Conservation (phyloP, 2,329 filamentous ascomycete species). For the Botrytis pseudocinerea region DNA sequence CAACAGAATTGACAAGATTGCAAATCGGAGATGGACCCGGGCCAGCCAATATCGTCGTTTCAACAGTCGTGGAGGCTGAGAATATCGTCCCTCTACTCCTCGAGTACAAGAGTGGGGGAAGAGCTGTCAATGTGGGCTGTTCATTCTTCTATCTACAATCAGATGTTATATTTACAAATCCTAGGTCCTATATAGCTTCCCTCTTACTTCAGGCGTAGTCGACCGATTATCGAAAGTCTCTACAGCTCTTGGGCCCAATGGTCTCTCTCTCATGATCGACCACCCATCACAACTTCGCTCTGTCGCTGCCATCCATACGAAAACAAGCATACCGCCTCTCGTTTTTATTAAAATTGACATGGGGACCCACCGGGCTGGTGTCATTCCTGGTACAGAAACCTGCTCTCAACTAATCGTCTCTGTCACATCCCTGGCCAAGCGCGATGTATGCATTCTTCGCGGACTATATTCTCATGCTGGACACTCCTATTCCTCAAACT, state of each 20-base stretch:
- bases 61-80: constrained; percentile 74
- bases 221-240: constrained; percentile 60
- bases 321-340: constrained; percentile 50
- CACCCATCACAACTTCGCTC: constrained; percentile 60
- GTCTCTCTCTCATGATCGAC: constrained; percentile 68
- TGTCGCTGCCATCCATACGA: constrained; percentile 46
- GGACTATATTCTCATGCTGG: constrained; percentile 76
- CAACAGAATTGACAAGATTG: constrained; percentile 62
- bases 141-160: not conserved
- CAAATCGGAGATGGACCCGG: constrained; percentile 62
- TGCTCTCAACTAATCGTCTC: constrained; percentile 50
- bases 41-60: constrained; percentile 63
- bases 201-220: constrained; percentile 61
- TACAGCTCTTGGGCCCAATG: constrained; percentile 53
- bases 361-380: constrained; percentile 69
- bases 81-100: constrained; percentile 60
- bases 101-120: constrained; percentile 55
- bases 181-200: constrained; percentile 61
- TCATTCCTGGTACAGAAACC: constrained; percentile 51
- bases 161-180: constrained; percentile 14
- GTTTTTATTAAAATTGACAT: constrained; percentile 76
- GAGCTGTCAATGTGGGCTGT: constrained; percentile 57
- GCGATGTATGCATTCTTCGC: constrained; percentile 48
- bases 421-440: constrained; percentile 47
- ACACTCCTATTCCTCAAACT: constrained; percentile 62